Evolutionary conservation across 352 stramenopile species (phyloP), one percentile per base, ranked within the genome.

Genomic region (Albugo laibachii): DNA sequence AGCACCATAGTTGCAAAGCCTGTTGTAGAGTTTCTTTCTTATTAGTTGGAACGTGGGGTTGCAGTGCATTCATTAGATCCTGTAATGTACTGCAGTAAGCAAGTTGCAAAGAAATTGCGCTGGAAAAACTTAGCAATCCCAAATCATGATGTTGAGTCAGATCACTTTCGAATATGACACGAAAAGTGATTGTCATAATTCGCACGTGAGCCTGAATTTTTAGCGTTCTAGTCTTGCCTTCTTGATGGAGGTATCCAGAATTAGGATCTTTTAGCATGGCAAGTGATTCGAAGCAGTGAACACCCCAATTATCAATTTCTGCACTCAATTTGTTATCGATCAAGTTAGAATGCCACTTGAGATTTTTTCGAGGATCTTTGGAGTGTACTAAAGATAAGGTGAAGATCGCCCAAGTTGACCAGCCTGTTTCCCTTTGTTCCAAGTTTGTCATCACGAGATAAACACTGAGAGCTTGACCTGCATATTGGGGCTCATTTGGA

Each of bases 401-500:
- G 47, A 85, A 88, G 15, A 85, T 71, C 1, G 75, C 72, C 38
- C 72, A 85, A 34, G 75, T 88, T 49, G 85, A 60, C 75, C 75
- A 88, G 39, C 67, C 58, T 5, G 61, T 60, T 24, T 59, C 51
- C 1, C 75, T 70, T 1, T 46, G 49, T 4, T 78, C 59, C 6
- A 88, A 54, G 45, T 85, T 71, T 5, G 71, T 84, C 52, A 86
- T 63, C 44, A 88, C 76, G 0, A 88, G 59, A 56, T 88, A 88
- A 34, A 83, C 73, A 48, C 68, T 83, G 37, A 88, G 65, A 19
- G 81, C 68, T 1, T 60, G 58, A 21, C 63, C 67, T 4, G 69
- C 60, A 50, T 88, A 86, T 51, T 82, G 62, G 10, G 55, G 57
- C 41, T 86, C 73, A 53, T 88, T 82, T 15, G 69, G 70, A 45